Evolutionary conservation across 345 rosid species (phyloP), one percentile per base, ranked within the genome.

Genomic region (Arabidopsis thaliana): DNA sequence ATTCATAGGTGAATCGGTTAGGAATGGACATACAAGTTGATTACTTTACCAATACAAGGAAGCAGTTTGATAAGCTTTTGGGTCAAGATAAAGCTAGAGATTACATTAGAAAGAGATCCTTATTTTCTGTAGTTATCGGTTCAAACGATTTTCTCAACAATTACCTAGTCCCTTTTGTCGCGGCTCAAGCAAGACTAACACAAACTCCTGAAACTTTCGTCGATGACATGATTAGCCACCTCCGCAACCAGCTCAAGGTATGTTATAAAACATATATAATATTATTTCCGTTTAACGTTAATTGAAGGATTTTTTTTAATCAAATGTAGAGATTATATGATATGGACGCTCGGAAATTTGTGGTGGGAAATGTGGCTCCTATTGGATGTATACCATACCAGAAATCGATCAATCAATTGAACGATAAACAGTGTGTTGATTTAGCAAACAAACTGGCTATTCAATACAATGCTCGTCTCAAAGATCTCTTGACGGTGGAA

Each of bases 301-400:
- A 2, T 7, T 61, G 22, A 23, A 33, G 0, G 5, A 16, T 16
- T 55, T 28, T 30, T 33, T 42, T 5, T 2, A 10, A 52, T 52
- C 5, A 33, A 66, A 32, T 55, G 28, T 38, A 93, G 98, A 87
- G 98, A 65, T 84, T 94, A 9, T 94, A 94, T 75, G 76, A 72
- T 51, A 42, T 94, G 78, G 98, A 84, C 62, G 98, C 88, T 32
- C 71, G 97, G 61, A 93, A 93, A 72, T 93, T 93, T 71, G 93
- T 93, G 74, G 71, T 91, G 5, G 97, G 90, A 6, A 94, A 94
- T 34, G 97, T 91, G 0, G 98, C 91, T n/a, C 97, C 98, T 0
- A 86, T 93, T 7, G 98, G 98, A 1, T 94, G 98, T 81, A 91
- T 94, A 55, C 98, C 98, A 0, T 91, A 93, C 73, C 98, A 94